Conservation (phyloP, 1,139 yeast species). For the Torulaspora globosa region DNA sequence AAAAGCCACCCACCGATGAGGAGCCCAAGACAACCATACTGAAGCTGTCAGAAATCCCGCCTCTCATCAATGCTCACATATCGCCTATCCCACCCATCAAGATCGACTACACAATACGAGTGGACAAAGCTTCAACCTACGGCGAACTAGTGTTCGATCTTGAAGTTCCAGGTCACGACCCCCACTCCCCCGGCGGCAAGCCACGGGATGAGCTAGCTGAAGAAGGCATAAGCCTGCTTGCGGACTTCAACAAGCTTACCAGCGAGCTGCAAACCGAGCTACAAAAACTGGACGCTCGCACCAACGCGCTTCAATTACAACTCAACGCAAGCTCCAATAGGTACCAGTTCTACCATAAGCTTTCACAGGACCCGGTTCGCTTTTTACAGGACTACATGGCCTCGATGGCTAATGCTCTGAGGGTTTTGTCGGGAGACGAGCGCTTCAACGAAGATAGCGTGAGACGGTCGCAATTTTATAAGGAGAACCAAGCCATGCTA, state of each 20-base stretch:
- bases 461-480: constrained; percentile 76
- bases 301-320: constrained; percentile 30
- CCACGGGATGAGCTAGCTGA: constrained; percentile 35
- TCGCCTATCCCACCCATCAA: constrained; percentile 75
- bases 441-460: constrained; percentile 89
- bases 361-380: constrained; percentile 71
- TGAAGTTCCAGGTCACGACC: constrained; percentile 41
- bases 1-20: constrained; percentile 10
- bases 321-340: constrained; percentile 62
- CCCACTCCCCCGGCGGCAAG: constrained; percentile 3
- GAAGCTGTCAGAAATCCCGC: constrained; percentile 71
- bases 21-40: constrained; percentile 40
- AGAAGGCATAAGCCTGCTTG: constrained; percentile 42
- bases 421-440: constrained; percentile 77
- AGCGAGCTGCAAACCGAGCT: constrained; percentile 45
- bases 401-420: constrained; percentile 70
- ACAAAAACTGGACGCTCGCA: constrained; percentile 27
- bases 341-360: constrained; percentile 66
- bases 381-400: constrained; percentile 71
- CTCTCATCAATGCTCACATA: constrained; percentile 59
- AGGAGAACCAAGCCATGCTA: constrained; percentile 59
- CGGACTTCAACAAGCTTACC: constrained; percentile 49
- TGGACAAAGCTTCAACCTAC: constrained; percentile 69
- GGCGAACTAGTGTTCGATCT: constrained; percentile 81
- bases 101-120: constrained; percentile 68